phyloP scores from a whole-genome alignment of 108 stramenopile species.

The Fragilaria radians region DNA sequence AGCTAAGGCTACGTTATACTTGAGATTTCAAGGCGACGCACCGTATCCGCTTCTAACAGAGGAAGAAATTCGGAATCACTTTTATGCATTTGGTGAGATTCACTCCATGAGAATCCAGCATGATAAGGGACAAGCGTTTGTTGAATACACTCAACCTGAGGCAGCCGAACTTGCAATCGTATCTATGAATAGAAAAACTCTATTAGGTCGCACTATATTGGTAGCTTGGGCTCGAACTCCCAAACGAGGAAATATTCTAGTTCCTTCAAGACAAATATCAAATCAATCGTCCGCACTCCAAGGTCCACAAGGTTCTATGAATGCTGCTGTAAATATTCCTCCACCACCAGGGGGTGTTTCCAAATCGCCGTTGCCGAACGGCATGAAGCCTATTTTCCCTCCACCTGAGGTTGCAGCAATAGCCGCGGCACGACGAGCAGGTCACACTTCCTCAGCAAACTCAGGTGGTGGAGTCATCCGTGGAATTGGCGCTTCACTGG shows the following conservation, averaged over 20 bases:
- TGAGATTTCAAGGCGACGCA: conserved; percentile 59
- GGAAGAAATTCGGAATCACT: conserved; percentile 61
- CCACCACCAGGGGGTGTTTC: conserved; percentile 37
- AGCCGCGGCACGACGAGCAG: conserved; percentile 11
- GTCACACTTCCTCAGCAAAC: conserved; percentile 23
- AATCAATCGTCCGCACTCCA: neutral
- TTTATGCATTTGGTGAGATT: conserved; percentile 83
- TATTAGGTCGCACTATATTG: conserved; percentile 46
- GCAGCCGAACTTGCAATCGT: conserved; percentile 80
- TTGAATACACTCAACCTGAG: conserved; percentile 85
- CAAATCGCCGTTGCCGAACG: conserved; percentile 18
- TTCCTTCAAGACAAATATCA: conserved; percentile 1
- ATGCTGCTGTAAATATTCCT: neutral
- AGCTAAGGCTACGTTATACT: conserved; percentile 67
- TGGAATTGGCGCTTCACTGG: conserved; percentile 41
- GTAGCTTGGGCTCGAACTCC: conserved; percentile 84
- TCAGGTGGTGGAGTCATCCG: conserved; percentile 71
- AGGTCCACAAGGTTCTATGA: neutral
- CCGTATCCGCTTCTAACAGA: conserved; percentile 55
- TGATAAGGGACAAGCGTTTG: conserved; percentile 70
- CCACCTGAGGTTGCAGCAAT: conserved; percentile 1
- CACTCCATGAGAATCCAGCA: conserved; percentile 71
- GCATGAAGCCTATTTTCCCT: neutral
- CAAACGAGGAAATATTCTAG: conserved; percentile 58
- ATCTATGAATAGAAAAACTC: conserved; percentile 50